Evolutionary conservation across 371 early-diverging fungal genomes (phyloP).

Genomic region (Syncephalis fuscata): DNA sequence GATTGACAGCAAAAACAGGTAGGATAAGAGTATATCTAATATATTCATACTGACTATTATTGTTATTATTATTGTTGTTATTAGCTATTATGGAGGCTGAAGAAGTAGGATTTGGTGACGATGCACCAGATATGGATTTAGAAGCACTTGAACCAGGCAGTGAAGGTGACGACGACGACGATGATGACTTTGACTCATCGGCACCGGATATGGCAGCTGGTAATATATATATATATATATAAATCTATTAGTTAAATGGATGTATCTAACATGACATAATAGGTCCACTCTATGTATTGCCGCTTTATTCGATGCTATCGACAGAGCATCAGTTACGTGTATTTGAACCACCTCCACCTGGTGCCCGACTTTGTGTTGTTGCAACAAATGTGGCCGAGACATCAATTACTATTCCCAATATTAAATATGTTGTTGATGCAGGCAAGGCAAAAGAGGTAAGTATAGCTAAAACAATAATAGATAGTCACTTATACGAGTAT

Average conservation of each 20-base stretch:
- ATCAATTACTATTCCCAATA: constrained; percentile 92
- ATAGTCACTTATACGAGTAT: no score
- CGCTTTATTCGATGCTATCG: constrained; percentile 83
- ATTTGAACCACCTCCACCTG: constrained; percentile 75
- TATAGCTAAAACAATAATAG: no score
- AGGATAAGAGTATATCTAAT: constrained; percentile 19
- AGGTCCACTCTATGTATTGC: constrained; percentile 66
- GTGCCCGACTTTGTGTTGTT: constrained; percentile 85
- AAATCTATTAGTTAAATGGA: no score
- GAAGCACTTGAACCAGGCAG: constrained; percentile 18
- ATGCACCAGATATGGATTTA: constrained; percentile 25
- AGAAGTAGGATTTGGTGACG: constrained; percentile 66
- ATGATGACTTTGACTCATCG: constrained; percentile 29
- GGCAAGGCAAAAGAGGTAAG: constrained; percentile 82
- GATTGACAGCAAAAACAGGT: constrained; percentile 24
- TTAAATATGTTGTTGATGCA: constrained; percentile 95
- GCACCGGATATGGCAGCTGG: constrained; percentile 34
- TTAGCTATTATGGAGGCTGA: constrained; percentile 26
- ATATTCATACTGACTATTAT: constrained; percentile 9
- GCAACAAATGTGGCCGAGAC: constrained; percentile 99
- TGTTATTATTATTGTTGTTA: not conserved
- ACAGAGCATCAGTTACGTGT: constrained; percentile 78
- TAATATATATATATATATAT: constrained; percentile 21
- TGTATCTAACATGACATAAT: not conserved
- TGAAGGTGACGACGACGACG: constrained; percentile 13